Conservation (phyloP, 768 basidiomycete species). For the Termitomyces sp. region DNA sequence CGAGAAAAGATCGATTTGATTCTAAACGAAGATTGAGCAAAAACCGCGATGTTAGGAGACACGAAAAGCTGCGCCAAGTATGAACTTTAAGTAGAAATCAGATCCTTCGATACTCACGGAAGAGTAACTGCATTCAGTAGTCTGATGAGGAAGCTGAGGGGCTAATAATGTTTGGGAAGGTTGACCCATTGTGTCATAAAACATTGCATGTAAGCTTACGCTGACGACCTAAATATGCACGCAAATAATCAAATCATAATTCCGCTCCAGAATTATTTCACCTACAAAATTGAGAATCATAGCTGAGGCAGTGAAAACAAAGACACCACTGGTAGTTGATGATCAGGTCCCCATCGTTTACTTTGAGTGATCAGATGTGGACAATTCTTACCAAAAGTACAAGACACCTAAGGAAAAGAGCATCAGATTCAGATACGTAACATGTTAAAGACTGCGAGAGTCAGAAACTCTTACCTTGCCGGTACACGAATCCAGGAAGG, state of each 20-base stretch:
- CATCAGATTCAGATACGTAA: not conserved
- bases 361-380: not conserved
- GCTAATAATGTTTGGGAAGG: not conserved
- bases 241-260: not conserved
- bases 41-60: conserved; percentile 12
- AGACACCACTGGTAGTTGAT: not conserved
- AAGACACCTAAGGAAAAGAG: conserved; percentile 3
- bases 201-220: not conserved
- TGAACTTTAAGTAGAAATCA: not conserved
- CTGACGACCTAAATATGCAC: not conserved
- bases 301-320: not conserved
- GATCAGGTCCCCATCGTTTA: not conserved
- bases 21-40: conserved; percentile 6
- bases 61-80: conserved; percentile 5
- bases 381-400: conserved; percentile 9
- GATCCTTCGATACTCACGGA: conserved; percentile 3
- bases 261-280: not conserved
- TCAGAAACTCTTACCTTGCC: conserved; percentile 5
- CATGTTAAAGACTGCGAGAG: not conserved
- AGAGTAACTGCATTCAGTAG: conserved; percentile 8
- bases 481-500: conserved; percentile 4
- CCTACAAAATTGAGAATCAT: conserved; percentile 4
- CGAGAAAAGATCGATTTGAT: not conserved
- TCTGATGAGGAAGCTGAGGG: conserved; percentile 1
- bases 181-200: not conserved